Conservation (phyloP, 768 basidiomycete species). For the Hydnomerulius pinastri region DNA sequence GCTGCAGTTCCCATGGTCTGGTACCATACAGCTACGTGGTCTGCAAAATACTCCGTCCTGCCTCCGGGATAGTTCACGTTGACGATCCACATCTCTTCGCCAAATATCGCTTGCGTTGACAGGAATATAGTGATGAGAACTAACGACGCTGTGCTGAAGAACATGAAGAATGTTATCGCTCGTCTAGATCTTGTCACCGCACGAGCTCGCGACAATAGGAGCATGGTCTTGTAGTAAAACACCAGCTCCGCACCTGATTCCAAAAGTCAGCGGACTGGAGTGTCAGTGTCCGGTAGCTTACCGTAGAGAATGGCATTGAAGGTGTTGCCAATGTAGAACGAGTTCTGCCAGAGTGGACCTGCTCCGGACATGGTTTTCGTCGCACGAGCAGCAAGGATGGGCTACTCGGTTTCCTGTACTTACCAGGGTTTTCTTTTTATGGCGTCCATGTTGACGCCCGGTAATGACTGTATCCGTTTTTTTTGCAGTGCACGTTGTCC, state of each 20-base stretch:
- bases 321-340: conserved; percentile 7
- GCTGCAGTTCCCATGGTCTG: conserved; percentile 23
- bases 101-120: conserved; percentile 15
- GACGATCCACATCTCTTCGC: conserved; percentile 34
- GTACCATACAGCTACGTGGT: conserved; percentile 22
- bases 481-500: too few species aligned
- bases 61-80: conserved; percentile 33
- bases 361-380: background rate
- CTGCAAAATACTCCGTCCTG: conserved; percentile 26
- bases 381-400: too few species aligned
- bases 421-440: too few species aligned
- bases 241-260: conserved; percentile 3
- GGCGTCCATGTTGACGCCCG: too few species aligned
- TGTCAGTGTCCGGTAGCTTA: background rate
- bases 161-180: background rate
- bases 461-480: too few species aligned
- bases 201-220: background rate
- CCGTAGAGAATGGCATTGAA: conserved; percentile 11
- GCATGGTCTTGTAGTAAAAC: conserved; percentile 5
- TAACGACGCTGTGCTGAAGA: conserved; percentile 13
- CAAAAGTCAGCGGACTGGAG: background rate
- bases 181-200: background rate
- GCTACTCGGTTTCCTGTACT: too few species aligned
- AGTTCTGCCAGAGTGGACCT: conserved; percentile 7
- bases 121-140: conserved; percentile 29